Conservation (phyloP, 495 filamentous ascomycete genomes). For the Penicillium canariense region DNA sequence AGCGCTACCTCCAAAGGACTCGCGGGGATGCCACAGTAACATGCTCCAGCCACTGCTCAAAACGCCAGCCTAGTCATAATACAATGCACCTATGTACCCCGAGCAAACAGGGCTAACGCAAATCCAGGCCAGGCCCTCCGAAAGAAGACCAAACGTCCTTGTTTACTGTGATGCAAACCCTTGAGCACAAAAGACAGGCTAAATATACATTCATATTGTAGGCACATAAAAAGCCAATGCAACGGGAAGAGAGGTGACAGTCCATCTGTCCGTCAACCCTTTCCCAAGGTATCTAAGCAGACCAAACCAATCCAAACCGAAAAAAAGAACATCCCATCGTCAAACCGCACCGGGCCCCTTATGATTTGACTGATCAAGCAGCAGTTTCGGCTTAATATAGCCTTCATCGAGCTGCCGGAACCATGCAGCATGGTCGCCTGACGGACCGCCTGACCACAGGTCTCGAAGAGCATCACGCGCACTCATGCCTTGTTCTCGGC, state of each 20-base stretch:
- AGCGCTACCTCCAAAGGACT: no score
- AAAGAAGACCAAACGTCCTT: neutral
- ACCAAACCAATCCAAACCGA: neutral
- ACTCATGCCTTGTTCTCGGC: slow-evolving; percentile 34
- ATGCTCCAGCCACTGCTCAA: neutral
- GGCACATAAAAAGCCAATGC: slow-evolving; percentile 8
- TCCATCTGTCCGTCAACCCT: neutral
- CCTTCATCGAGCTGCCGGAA: slow-evolving; percentile 94
- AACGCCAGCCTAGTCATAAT: neutral
- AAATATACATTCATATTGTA: slow-evolving; percentile 29
- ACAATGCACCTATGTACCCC: neutral
- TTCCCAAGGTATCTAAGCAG: slow-evolving; percentile 1
- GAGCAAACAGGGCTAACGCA: slow-evolving; percentile 8
- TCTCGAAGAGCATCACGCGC: slow-evolving; percentile 69
- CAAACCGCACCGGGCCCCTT: slow-evolving; percentile 47
- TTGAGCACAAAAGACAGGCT: slow-evolving; percentile 20
- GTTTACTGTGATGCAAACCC: slow-evolving; percentile 17
- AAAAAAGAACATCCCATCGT: slow-evolving; percentile 21
- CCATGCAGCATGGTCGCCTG: slow-evolving; percentile 86
- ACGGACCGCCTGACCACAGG: slow-evolving; percentile 65
- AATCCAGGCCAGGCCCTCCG: neutral
- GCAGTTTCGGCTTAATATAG: slow-evolving; percentile 89
- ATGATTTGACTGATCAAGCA: slow-evolving; percentile 70
- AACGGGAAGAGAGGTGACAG: slow-evolving; percentile 9
- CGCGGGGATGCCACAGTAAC: no score